Conservation (phyloP, 2,329 filamentous ascomycete species). For the Trichoderma harzianum region DNA sequence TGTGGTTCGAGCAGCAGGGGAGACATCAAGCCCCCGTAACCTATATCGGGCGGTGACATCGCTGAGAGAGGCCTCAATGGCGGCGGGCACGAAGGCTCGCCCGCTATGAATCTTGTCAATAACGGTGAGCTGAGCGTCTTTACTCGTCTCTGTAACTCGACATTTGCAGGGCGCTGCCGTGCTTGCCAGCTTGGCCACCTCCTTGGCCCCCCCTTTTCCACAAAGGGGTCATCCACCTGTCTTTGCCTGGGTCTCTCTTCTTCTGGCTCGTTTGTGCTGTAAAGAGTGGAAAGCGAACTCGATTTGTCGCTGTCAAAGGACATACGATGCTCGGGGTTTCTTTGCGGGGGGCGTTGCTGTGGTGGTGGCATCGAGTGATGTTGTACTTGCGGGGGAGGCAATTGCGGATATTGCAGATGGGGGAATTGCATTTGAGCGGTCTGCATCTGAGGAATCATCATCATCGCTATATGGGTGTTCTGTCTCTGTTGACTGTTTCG, state of each 20-base stretch:
- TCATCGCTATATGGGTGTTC: neutral
- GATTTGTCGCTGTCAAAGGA: slow-evolving; percentile 46
- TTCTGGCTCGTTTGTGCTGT: slow-evolving; percentile 51
- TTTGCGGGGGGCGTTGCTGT: slow-evolving; percentile 17
- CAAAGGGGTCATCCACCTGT: slow-evolving; percentile 32
- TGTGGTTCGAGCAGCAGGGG: neutral
- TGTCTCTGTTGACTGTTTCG: slow-evolving; percentile 17
- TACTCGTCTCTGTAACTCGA: neutral
- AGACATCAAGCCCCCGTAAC: neutral
- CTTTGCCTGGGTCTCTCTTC: slow-evolving; percentile 27
- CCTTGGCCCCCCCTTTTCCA: slow-evolving; percentile 22
- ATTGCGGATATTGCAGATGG: slow-evolving; percentile 4
- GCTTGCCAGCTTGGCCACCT: slow-evolving; percentile 1
- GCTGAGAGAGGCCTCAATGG: slow-evolving; percentile 24
- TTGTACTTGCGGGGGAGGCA: neutral
- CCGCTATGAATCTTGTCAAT: neutral
- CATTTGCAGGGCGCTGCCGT: neutral
- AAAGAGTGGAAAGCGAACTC: slow-evolving; percentile 54
- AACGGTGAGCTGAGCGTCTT: neutral
- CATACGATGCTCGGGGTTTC: slow-evolving; percentile 23
- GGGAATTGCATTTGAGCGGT: neutral
- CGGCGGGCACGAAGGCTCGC: slow-evolving; percentile 1
- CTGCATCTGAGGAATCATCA: slow-evolving; percentile 1
- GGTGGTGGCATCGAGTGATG: neutral
- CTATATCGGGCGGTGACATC: neutral